Percentiles rank a stretch among this genome's conserved stretches.
phyloP scores from a whole-genome alignment of 345 rosid species.

The Camelina neglecta region DNA sequence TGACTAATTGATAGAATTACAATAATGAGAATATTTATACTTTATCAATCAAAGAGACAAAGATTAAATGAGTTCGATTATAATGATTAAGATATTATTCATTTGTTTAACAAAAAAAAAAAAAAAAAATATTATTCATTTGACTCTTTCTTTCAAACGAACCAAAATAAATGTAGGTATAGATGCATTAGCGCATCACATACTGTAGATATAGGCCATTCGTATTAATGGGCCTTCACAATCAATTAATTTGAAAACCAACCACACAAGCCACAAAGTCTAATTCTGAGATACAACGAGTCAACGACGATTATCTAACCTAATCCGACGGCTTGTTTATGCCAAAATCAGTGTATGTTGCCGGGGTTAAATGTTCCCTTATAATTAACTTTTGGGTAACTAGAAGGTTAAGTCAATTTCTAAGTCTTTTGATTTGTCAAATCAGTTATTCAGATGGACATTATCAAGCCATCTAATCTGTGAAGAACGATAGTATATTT shows the following conservation, averaged over 20 bases:
- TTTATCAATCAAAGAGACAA: too few species aligned
- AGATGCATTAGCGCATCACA: background rate
- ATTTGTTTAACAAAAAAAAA: too few species aligned
- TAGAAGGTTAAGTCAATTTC: background rate
- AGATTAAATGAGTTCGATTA: background rate
- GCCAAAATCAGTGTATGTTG: background rate
- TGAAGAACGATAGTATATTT: background rate
- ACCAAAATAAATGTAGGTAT: background rate
- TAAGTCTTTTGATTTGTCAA: background rate
- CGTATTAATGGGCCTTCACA: slow-evolving; percentile 5
- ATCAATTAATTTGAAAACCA: background rate
- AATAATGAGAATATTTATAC: too few species aligned
- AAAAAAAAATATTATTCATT: background rate
- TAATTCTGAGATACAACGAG: background rate
- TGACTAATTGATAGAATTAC: too few species aligned
- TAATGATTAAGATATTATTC: background rate
- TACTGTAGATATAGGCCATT: background rate
- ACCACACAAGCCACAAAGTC: background rate
- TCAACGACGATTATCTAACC: background rate
- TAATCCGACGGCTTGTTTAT: background rate
- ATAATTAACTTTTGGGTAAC: too few species aligned
- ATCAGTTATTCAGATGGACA: background rate
- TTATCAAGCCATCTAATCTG: background rate
- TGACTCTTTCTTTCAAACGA: background rate
- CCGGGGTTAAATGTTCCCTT: background rate